Evolutionary conservation across 306 rosid genomes (phyloP), one percentile per base, ranked within the genome.

Genomic region (Prunus armeniaca): DNA sequence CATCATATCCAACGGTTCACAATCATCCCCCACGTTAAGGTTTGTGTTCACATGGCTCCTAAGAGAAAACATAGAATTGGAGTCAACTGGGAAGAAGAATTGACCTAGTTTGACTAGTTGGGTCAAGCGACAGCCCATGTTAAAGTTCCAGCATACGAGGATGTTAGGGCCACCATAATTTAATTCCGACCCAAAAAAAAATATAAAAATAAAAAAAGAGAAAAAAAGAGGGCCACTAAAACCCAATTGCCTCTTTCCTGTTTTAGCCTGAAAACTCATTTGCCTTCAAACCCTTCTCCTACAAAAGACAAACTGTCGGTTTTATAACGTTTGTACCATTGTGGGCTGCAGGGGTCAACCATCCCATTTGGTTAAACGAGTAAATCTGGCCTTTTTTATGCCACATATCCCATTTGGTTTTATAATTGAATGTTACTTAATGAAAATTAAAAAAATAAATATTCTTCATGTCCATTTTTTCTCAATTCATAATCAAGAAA

Each of bases 61-160:
- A 17, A 5, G 8, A 6, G 41, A 34, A 34, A 34, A 34, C 8
- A 34, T 6, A 34, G 41, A 0, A 0, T 6, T 34, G 43, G 3
- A 18, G 58, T 54, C 58, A 54, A 54, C 24, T 7, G 22, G 1
- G 18, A 52, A 18, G 46, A 32, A 2, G 28, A 13, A 11, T 71
- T 54, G 30, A 70, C 74, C 32, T 12, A 18, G 28, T 51, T 32
- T 70, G 50, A 71, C 75, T 12, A 12, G 49, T 27, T 19, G 4
- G 65, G 34, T 71, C 34, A 69, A 51, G 22, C 25, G 34, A 54
- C 75, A 71, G 20, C 30, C 65, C 75, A 30, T 32, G 63, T 71
- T 12, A 20, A 20, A 46, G 8, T 20, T 50, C 14, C 6, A 14
- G 22, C 54, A 56, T 52, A 20, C 22, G 34, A 19, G 76, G 76